Conservation (phyloP, 768 basidiomycete species). For the Boletus subcaerulescens region DNA sequence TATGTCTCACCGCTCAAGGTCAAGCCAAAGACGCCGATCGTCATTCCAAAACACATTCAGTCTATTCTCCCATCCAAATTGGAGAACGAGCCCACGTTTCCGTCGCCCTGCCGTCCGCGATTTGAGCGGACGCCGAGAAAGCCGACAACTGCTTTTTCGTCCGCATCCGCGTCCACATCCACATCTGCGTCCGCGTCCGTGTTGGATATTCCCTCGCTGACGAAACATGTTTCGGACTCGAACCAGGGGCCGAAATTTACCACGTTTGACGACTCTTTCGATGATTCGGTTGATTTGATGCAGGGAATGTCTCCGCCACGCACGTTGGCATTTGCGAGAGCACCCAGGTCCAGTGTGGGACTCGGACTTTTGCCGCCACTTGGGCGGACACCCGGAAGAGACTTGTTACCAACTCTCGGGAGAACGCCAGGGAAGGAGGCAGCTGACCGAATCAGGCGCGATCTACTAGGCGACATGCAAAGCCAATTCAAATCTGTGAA, state of each 20-base stretch:
- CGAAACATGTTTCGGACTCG: slow-evolving; percentile 33
- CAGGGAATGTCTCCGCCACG: slow-evolving; percentile 51
- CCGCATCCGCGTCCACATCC: slow-evolving; percentile 31
- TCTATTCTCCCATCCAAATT: slow-evolving; percentile 68
- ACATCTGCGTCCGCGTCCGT: slow-evolving; percentile 21
- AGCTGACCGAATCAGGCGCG: slow-evolving; percentile 62
- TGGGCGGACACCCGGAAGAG: slow-evolving; percentile 67
- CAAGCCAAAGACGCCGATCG: slow-evolving; percentile 57
- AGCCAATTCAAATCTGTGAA: slow-evolving; percentile 26
- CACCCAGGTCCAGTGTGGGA: slow-evolving; percentile 33
- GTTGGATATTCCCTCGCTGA: slow-evolving; percentile 53
- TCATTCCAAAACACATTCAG: slow-evolving; percentile 48
- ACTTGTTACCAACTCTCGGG: slow-evolving; percentile 41
- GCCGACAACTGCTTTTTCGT: slow-evolving; percentile 7
- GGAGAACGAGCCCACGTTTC: slow-evolving; percentile 52
- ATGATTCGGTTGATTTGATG: slow-evolving; percentile 39
- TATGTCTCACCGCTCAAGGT: slow-evolving; percentile 51
- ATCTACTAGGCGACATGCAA: slow-evolving; percentile 57
- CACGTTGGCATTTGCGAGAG: slow-evolving; percentile 50
- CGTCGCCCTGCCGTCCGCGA: slow-evolving; percentile 38
- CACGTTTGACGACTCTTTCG: slow-evolving; percentile 31
- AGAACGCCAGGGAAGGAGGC: slow-evolving; percentile 74
- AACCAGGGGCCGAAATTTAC: slow-evolving; percentile 43
- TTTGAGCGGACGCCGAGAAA: slow-evolving; percentile 30
- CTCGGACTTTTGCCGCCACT: slow-evolving; percentile 35